A percentile compares a stretch with the other conserved stretches of the same genome.
Conservation (phyloP, 2,329 filamentous ascomycete genomes). For the Alternaria longipes region DNA sequence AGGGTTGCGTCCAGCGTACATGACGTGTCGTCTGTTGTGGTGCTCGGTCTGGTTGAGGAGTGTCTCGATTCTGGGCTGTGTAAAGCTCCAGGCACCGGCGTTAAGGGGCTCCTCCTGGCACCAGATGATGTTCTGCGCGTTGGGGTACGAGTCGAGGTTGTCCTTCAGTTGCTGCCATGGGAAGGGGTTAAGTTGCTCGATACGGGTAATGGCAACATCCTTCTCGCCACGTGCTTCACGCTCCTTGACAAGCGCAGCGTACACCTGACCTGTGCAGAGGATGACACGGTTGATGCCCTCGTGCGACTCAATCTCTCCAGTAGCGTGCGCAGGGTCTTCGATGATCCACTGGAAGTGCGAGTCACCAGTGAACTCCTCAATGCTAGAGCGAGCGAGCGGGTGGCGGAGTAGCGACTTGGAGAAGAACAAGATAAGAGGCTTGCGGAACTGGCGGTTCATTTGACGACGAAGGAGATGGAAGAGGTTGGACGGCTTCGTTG, state of each 20-base stretch:
- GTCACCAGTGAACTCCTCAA: constrained; percentile 90
- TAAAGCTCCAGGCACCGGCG: constrained; percentile 95
- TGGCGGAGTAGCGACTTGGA: constrained; percentile 96
- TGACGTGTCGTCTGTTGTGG: constrained; percentile 93
- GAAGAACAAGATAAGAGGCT: constrained; percentile 98
- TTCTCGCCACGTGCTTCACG: constrained; percentile 86
- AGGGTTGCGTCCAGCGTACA: constrained; percentile 94
- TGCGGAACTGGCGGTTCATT: constrained; percentile 99
- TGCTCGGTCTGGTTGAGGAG: constrained; percentile 90
- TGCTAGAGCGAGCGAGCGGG: constrained; percentile 85
- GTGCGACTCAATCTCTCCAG: constrained; percentile 75
- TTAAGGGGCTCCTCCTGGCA: constrained; percentile 97
- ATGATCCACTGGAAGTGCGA: constrained; percentile 98
- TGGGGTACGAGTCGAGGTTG: constrained; percentile 96
- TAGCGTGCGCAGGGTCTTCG: constrained; percentile 83
- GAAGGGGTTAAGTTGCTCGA: constrained; percentile 99
- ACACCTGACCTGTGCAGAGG: constrained; percentile 94
- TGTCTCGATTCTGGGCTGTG: constrained; percentile 97
- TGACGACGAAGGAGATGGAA: constrained; percentile 97
- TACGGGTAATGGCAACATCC: constrained; percentile 90
- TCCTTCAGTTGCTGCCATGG: constrained; percentile 97
- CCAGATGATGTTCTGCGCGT: constrained; percentile 98
- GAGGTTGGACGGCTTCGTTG: constrained; percentile 94
- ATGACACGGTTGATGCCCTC: constrained; percentile 94
- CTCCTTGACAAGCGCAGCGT: constrained; percentile 88